Evolutionary conservation across 306 rosid genomes (phyloP), one percentile per base, ranked within the genome.

Genomic region (Rosa multiflora): DNA sequence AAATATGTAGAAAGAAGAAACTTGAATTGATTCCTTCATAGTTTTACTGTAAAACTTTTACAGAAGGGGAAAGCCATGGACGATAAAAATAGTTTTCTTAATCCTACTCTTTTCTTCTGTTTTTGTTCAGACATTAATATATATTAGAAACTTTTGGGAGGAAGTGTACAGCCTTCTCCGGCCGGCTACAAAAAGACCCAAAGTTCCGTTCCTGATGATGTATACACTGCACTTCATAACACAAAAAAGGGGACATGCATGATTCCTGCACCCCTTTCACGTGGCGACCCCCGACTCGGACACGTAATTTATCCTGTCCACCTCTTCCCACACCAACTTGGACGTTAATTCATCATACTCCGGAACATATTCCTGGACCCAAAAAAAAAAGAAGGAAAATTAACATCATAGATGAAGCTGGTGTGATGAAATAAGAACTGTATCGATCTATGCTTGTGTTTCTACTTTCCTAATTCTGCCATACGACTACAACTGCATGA

Each of bases 251-350:
- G 32, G 15, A 55, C 67, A 72, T 47, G 40, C 63, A 76, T 71
- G 62, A 47, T 61, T 42, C 75, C 26, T 44, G 75, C 64, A 48
- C 26, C 75, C 35, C 10, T 3, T 21, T 88, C 86, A 93, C 87
- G 93, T 88, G 80, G 97, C 96, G 21, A 93, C 86, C 83, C 88
- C 93, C n/a, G 97, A 85, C 79, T 88, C 99, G 1, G 89, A 78
- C 83, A 88, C 90, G 59, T 87, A 87, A 79, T 51, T 89, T 67
- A 86, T 82, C 75, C 97, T 89, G 4, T 88, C 91, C 70, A 75
- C 88, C 73, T 81, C 97, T 76, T 93, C 99, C 99, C 99, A 96
- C 67, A 90, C 98, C 94, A 96, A 83, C 89, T 93, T 89, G 80
- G 99, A 82, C 23, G 93, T 94, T 79, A 87, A 80, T 81, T 96